Percentiles rank a stretch among this genome's conserved stretches.
Evolutionary conservation across 2,329 filamentous ascomycete species (phyloP).

Genomic region (Beauveria medogensis): DNA sequence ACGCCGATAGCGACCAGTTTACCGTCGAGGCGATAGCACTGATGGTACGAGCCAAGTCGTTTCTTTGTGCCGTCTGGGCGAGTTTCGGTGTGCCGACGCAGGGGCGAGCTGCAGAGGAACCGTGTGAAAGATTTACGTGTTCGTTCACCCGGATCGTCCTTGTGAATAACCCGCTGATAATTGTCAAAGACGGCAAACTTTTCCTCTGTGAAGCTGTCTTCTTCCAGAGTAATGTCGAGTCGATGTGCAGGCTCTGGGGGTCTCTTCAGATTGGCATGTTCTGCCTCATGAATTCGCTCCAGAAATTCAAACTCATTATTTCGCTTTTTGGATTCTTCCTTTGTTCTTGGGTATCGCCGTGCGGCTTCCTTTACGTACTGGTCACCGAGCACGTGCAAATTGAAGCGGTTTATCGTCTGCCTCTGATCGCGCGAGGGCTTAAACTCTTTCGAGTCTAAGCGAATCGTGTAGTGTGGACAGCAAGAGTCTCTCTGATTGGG

Average conservation of each 20-base stretch:
- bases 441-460: slow-evolving; percentile 58
- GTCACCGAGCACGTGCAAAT: slow-evolving; percentile 61
- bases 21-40: slow-evolving; percentile 73
- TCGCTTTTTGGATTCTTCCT: slow-evolving; percentile 54
- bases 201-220: slow-evolving; percentile 63
- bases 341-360: slow-evolving; percentile 57
- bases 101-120: slow-evolving; percentile 67
- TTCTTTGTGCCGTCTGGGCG: slow-evolving; percentile 42
- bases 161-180: slow-evolving; percentile 67
- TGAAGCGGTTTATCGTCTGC: slow-evolving; percentile 70
- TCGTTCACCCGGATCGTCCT: slow-evolving; percentile 54
- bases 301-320: slow-evolving; percentile 60
- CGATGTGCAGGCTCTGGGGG: slow-evolving; percentile 58
- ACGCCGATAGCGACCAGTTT: slow-evolving; percentile 68
- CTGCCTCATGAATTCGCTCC: slow-evolving; percentile 62
- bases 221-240: slow-evolving; percentile 63
- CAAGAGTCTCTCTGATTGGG: slow-evolving; percentile 74
- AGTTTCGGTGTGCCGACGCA: slow-evolving; percentile 39
- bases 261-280: slow-evolving; percentile 44
- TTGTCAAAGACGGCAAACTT: slow-evolving; percentile 67
- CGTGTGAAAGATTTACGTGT: slow-evolving; percentile 54
- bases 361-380: slow-evolving; percentile 57
- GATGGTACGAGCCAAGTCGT: slow-evolving; percentile 66
- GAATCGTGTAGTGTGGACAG: slow-evolving; percentile 84
- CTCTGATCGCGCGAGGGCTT: slow-evolving; percentile 64